Evolutionary conservation across 176 grass and related monocot genomes (phyloP), one percentile per base, ranked within the genome.

Genomic region (Aegilops bicornis): DNA sequence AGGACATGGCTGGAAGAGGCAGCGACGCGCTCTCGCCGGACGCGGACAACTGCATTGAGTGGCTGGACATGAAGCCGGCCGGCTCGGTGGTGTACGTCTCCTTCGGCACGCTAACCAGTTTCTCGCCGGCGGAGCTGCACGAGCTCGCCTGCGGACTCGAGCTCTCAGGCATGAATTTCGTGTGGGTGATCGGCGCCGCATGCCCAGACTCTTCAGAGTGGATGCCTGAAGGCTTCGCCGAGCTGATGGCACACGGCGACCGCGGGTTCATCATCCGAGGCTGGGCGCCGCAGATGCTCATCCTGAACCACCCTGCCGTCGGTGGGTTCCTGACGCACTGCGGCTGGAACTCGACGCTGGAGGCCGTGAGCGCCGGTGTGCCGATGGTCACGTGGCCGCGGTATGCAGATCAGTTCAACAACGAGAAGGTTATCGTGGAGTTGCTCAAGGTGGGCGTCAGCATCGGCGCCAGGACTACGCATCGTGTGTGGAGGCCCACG

Each of bases 291-390:
- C 56, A 59, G 56, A 59, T 59, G 56, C 56, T 59, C 56, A 59
- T 59, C 56, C 19, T 59, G 56, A 59, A 59, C 56, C 56, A 59
- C 56, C 56, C 20, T 59, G 56, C 56, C 56, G 20, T 59, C 56
- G 20, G 56, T 2, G 56, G 56, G 56, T 59, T 59, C 56, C 19
- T 93, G 10, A 90, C 85, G 31, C 91, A 93, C 78, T 90, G 91
- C 6, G 85, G 85, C 1, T 93, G 91, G 86, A 93, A 93, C 82
- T 93, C 88, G 20, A 83, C 73, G 6, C 9, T 74, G n/a, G 88
- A 93, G 85, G 78, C 83, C 0, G 17, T 92, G 36, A 45, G 72
- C 77, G 69, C 76, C 8, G 83, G 83, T 0, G 73, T 89, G 58
- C 87, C 87, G 7, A 92, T 92, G 83, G 29, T 89, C 56, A 59